phyloP scores from a whole-genome alignment of 1,284 basidiomycete genomes.

The Xerocomus nothofagi region DNA sequence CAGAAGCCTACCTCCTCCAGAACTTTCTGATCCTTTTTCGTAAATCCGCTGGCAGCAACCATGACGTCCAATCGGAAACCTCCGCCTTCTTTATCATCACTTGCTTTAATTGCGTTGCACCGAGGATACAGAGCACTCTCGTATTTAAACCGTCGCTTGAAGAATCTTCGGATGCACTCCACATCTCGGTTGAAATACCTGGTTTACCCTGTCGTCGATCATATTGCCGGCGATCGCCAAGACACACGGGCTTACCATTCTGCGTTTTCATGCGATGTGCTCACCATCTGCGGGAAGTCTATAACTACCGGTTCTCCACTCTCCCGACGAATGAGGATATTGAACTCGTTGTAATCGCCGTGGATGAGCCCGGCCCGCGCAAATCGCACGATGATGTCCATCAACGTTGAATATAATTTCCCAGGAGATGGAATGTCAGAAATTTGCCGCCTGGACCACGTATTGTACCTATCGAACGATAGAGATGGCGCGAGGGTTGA shows the following conservation, averaged over 20 bases:
- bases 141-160: constrained; percentile 89
- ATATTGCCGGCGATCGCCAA: constrained; percentile 15
- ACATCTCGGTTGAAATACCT: constrained; percentile 99
- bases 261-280: constrained; percentile 94
- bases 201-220: constrained; percentile 15
- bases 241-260: constrained; percentile 71
- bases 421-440: constrained; percentile 82
- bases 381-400: constrained; percentile 96
- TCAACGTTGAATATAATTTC: constrained; percentile 87
- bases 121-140: constrained; percentile 88
- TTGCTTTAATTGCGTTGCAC: constrained; percentile 66
- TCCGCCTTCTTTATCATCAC: constrained; percentile 45
- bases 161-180: constrained; percentile 93
- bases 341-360: constrained; percentile 99
- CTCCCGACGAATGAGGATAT: constrained; percentile 87
- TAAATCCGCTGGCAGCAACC: constrained; percentile 91
- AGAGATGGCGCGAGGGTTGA: constrained; percentile 2
- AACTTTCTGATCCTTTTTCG: constrained; percentile 75
- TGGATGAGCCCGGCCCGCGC: constrained; percentile 94
- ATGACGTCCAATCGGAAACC: constrained; percentile 80
- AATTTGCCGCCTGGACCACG: constrained; percentile 75
- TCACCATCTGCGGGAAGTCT: constrained; percentile 99
- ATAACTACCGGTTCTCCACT: constrained; percentile 89
- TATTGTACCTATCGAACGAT: neutral
- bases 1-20: constrained; percentile 72